Evolutionary conservation across 163 green algal genomes (phyloP).

Genomic region (Scenedesmus sp.): DNA sequence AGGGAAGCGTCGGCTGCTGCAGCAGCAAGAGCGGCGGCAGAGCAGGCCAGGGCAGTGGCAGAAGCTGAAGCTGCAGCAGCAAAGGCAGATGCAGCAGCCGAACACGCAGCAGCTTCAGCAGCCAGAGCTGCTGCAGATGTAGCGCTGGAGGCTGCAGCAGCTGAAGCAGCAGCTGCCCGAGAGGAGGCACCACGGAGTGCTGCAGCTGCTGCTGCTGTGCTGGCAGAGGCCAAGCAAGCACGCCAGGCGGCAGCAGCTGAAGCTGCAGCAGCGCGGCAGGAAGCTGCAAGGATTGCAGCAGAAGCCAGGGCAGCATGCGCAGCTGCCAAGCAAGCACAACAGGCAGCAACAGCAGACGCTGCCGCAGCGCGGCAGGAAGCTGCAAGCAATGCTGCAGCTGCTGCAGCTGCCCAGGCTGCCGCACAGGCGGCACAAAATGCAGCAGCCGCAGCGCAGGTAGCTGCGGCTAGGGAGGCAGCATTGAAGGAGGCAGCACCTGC

Average conservation of each 20-base stretch:
- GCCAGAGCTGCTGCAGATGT: not conserved
- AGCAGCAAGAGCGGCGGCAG: conserved; percentile 3
- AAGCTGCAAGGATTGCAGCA: not conserved
- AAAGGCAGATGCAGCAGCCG: not conserved
- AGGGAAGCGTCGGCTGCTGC: not conserved
- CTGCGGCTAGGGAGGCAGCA: not conserved
- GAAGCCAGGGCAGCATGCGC: not conserved
- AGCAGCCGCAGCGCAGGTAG: not conserved
- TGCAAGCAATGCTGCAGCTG: not conserved
- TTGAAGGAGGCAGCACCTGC: not conserved
- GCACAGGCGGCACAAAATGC: not conserved
- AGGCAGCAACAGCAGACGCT: not conserved
- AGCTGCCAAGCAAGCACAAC: not conserved
- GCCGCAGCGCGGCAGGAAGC: not conserved
- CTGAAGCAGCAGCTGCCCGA: not conserved
- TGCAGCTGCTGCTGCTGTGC: not conserved
- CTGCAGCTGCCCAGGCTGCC: not conserved
- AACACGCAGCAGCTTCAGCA: not conserved
- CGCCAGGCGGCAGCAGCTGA: conserved; percentile 5
- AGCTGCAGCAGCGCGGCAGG: not conserved
- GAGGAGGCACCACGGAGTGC: not conserved
- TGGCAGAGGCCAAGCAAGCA: conserved; percentile 8
- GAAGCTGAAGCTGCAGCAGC: not conserved
- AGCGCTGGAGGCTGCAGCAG: conserved; percentile 3
- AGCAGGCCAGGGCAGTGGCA: not conserved